Evolutionary conservation across 2,329 filamentous ascomycete species (phyloP).

Genomic region (Trichoderma brevicompactum): DNA sequence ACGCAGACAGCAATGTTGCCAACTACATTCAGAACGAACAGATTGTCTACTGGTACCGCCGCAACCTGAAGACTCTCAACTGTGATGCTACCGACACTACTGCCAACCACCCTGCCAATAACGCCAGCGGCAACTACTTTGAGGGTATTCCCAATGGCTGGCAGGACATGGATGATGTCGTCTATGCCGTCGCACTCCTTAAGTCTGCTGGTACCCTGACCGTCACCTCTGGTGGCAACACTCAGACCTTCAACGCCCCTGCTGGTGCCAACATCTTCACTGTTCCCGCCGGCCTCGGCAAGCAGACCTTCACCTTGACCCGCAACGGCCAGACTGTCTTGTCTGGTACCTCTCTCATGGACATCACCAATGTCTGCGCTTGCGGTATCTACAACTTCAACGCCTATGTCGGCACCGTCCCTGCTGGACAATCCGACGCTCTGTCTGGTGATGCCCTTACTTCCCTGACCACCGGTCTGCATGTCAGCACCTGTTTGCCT

Average conservation of each 20-base stretch:
- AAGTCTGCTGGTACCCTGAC: constrained; percentile 49
- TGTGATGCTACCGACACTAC: constrained; percentile 59
- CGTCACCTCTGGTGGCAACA: constrained; percentile 51
- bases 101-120: constrained; percentile 46
- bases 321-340: constrained; percentile 49
- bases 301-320: constrained; percentile 48
- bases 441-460: constrained; percentile 25
- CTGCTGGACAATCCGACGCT: constrained; percentile 36
- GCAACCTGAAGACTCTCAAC: constrained; percentile 50
- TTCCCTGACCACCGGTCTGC: constrained; percentile 24
- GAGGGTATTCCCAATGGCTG: constrained; percentile 55
- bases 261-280: constrained; percentile 42
- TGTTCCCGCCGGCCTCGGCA: constrained; percentile 51
- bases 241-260: constrained; percentile 41
- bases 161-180: constrained; percentile 52
- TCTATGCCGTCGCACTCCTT: constrained; percentile 59
- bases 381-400: constrained; percentile 63
- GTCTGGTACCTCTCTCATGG: constrained; percentile 53
- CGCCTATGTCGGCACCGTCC: constrained; percentile 56
- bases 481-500: constrained; percentile 32
- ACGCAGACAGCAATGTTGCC: constrained; percentile 44
- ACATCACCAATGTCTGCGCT: constrained; percentile 53
- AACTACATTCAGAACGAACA: constrained; percentile 54
- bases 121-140: constrained; percentile 57
- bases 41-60: constrained; percentile 61